phyloP scores from a whole-genome alignment of 1,284 basidiomycete species.

The Afroboletus lepidellus region DNA sequence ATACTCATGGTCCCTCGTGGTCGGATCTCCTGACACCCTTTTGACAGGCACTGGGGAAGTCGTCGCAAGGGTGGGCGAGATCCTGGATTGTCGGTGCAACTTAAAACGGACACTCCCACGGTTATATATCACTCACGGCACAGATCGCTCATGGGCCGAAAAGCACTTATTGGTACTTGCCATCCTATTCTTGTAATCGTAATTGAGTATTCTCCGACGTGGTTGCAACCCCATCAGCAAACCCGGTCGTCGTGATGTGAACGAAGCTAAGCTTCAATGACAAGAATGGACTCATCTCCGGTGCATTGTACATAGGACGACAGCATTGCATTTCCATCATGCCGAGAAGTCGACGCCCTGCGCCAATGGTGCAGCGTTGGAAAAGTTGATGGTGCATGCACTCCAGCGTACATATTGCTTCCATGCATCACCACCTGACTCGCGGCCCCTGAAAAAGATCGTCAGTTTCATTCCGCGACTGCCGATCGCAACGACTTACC shows the following conservation, averaged over 20 bases:
- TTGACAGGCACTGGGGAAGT: conserved; percentile 31
- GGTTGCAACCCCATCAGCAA: conserved; percentile 9
- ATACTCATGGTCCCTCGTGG: conserved; percentile 32
- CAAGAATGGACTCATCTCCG: conserved; percentile 16
- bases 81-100: conserved; percentile 35
- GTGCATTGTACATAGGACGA: conserved; percentile 10
- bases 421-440: conserved; percentile 96
- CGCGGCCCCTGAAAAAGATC: conserved; percentile 74
- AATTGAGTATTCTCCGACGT: conserved; percentile 13
- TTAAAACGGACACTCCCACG: conserved; percentile 32
- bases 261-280: conserved; percentile 17
- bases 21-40: conserved; percentile 33
- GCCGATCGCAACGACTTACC: conserved; percentile 44
- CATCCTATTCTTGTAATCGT: conserved; percentile 27
- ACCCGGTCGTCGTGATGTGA: conserved; percentile 28
- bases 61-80: conserved; percentile 26
- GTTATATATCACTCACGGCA: conserved; percentile 36
- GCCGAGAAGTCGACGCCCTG: conserved; percentile 85
- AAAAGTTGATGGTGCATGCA: conserved; percentile 92
- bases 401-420: conserved; percentile 91
- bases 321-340: conserved; percentile 28
- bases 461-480: conserved; percentile 7
- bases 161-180: conserved; percentile 14
- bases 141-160: conserved; percentile 34
- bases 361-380: conserved; percentile 82